Conservation (phyloP, 2,329 filamentous ascomycete genomes). For the Fusarium dlaminii region DNA sequence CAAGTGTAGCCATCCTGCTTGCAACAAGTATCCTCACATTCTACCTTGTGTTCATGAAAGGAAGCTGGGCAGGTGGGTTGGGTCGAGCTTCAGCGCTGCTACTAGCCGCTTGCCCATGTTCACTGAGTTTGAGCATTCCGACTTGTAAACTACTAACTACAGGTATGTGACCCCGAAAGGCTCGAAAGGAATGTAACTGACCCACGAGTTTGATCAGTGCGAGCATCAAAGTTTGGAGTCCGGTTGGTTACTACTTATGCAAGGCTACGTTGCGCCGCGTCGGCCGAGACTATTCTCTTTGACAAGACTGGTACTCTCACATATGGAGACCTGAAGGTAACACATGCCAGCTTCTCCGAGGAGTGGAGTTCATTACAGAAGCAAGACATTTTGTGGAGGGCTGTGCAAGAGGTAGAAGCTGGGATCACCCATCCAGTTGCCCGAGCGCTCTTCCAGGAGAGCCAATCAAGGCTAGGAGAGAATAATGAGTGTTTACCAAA, state of each 20-base stretch:
- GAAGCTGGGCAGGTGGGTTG: background rate
- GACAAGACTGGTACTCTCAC: background rate
- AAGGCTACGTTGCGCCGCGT: background rate
- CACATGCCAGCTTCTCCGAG: background rate
- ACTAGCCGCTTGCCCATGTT: background rate
- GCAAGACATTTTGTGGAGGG: background rate
- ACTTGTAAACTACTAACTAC: background rate
- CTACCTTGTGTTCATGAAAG: background rate
- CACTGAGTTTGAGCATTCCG: background rate
- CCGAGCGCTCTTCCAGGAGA: background rate
- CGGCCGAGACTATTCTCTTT: background rate
- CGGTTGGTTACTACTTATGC: background rate
- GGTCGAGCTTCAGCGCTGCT: background rate
- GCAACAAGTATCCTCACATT: fast-evolving
- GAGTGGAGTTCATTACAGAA: background rate
- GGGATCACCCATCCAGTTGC: background rate
- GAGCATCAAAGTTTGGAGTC: background rate
- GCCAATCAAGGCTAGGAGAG: fast-evolving
- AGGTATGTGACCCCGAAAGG: fast-evolving
- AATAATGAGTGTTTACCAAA: fast-evolving
- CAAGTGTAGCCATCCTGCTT: background rate
- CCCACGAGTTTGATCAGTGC: background rate
- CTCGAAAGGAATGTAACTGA: background rate
- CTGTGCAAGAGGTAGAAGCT: background rate
- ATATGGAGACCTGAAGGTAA: fast-evolving